Evolutionary conservation across 1,284 basidiomycete genomes (phyloP).

Genomic region (Retiboletus fuscus): DNA sequence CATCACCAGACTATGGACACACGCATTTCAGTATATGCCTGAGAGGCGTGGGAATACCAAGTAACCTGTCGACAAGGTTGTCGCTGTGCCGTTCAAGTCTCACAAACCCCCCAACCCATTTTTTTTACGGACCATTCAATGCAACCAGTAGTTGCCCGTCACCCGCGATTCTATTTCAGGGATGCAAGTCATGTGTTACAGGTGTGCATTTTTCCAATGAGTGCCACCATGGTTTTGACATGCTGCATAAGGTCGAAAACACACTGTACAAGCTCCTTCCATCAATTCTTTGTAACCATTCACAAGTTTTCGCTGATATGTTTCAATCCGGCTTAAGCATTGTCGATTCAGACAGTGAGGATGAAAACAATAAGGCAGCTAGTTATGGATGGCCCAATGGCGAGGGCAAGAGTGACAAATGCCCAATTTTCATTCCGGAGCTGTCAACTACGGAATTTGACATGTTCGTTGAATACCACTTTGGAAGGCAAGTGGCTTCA

Average conservation of each 20-base stretch:
- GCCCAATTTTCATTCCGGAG: neutral
- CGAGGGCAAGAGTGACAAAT: neutral
- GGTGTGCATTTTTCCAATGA: too few species aligned
- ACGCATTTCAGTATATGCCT: slow-evolving; percentile 93
- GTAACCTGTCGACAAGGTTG: too few species aligned
- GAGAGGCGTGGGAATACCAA: too few species aligned
- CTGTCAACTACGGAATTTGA: neutral
- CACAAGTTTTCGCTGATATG: neutral
- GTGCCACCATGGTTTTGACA: too few species aligned
- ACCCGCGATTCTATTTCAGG: too few species aligned
- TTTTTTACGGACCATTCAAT: too few species aligned
- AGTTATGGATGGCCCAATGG: too few species aligned
- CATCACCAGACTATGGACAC: slow-evolving; percentile 92
- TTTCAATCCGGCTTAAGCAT: neutral
- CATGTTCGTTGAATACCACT: slow-evolving; percentile 7
- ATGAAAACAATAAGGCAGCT: neutral
- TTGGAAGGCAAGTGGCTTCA: neutral
- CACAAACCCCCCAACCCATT: too few species aligned
- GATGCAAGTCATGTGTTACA: too few species aligned
- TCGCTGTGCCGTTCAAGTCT: too few species aligned
- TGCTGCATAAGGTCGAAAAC: neutral
- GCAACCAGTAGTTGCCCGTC: too few species aligned
- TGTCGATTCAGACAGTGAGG: neutral
- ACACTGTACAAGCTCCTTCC: slow-evolving; percentile 4
- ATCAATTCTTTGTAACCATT: neutral